Evolutionary conservation across 164 flowering plant genomes (phyloP).

Genomic region (Dillenia suffruticosa): DNA sequence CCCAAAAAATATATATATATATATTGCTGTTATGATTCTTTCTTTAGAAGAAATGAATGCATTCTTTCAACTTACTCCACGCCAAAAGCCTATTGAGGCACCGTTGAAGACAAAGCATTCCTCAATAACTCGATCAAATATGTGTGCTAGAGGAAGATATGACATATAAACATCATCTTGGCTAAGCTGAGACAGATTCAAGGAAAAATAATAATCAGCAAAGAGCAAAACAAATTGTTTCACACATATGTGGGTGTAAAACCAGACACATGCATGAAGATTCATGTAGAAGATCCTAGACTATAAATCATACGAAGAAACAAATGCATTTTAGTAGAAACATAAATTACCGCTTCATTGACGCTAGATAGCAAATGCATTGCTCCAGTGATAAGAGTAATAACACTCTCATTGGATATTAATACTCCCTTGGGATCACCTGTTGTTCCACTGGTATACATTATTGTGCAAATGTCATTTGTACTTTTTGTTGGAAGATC

Average conservation of each 20-base stretch:
- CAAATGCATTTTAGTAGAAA: too few relatives aligned
- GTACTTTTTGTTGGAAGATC: conserved; percentile 63
- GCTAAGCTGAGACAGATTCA: conserved; percentile 40
- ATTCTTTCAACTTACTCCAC: conserved; percentile 65
- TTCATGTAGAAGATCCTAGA: too few relatives aligned
- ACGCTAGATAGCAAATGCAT: conserved; percentile 45
- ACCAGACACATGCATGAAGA: too few relatives aligned
- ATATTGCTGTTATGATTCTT: background rate
- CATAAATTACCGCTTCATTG: conserved; percentile 54
- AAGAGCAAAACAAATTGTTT: background rate
- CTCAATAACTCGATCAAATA: conserved; percentile 89
- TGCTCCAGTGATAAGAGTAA: conserved; percentile 71
- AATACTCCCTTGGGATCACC: conserved; percentile 98
- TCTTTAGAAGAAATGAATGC: background rate
- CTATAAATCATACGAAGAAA: too few relatives aligned
- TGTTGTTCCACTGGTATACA: conserved; percentile 99
- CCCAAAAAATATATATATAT: conserved; percentile 5
- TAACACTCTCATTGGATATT: conserved; percentile 74
- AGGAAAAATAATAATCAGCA: background rate
- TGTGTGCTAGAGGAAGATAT: conserved; percentile 94
- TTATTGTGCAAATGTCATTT: conserved; percentile 84
- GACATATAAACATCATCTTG: conserved; percentile 77
- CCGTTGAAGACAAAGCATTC: conserved; percentile 69
- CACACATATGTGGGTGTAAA: too few relatives aligned
- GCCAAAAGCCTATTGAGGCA: conserved; percentile 97